phyloP scores from a whole-genome alignment of 345 rosid species.

The Linum usitatissimum region DNA sequence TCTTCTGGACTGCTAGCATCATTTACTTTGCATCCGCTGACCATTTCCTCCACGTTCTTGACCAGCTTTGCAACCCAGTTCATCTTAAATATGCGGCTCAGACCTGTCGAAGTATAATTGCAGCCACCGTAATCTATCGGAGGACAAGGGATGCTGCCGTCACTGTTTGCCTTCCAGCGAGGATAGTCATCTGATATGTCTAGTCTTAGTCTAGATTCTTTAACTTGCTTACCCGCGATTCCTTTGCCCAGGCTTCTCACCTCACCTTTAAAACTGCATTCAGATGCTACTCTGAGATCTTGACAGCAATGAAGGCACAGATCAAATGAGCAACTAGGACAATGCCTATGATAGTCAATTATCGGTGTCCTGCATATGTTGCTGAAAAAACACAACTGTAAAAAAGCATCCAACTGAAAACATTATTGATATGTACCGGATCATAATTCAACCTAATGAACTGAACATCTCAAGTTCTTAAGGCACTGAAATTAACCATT shows the following conservation, averaged over 20 bases:
- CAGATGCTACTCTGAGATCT: constrained; percentile 65
- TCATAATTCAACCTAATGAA: too few species aligned
- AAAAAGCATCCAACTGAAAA: too few species aligned
- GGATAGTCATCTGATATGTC: constrained; percentile 51
- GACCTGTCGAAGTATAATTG: constrained; percentile 47
- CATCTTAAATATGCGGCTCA: constrained; percentile 88
- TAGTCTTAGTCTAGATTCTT: constrained; percentile 27
- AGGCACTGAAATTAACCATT: too few species aligned
- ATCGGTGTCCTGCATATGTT: constrained; percentile 85
- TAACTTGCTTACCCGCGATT: constrained; percentile 16
- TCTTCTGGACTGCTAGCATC: constrained; percentile 24
- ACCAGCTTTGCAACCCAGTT: constrained; percentile 97
- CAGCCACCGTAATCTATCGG: constrained; percentile 83
- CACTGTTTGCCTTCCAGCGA: constrained; percentile 73
- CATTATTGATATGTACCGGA: too few species aligned
- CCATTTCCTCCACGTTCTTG: constrained; percentile 92
- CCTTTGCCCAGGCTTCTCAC: constrained; percentile 22
- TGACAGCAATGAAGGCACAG: constrained; percentile 89
- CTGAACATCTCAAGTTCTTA: too few species aligned
- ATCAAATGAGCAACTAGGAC: constrained; percentile 72
- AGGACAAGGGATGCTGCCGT: constrained; percentile 88
- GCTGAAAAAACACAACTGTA: constrained; percentile 37
- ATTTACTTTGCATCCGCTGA: constrained; percentile 61
- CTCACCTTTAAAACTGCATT: constrained; percentile 19
- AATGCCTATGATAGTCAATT: constrained; percentile 91